These are phyloP conservation scores for Heliamphora ciliata DNA, from an alignment of 179 eudicot genomes.

Conservation along the genomic window DNA sequence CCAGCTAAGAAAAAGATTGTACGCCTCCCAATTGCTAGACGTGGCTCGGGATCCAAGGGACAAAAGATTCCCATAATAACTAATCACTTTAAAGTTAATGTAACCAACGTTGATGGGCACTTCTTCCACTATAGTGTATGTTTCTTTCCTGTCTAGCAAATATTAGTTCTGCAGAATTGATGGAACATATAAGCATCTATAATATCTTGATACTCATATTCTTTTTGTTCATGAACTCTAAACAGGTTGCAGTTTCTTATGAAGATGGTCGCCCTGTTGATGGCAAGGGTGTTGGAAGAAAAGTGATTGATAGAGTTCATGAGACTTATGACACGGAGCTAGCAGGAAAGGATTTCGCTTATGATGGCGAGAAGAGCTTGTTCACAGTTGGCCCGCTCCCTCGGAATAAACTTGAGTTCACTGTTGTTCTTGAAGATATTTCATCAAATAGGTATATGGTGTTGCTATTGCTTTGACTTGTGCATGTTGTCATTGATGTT, in stretches of 20 bases:
- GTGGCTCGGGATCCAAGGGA: conserved; percentile 64
- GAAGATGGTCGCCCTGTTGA: conserved; percentile 92
- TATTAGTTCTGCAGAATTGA: not conserved
- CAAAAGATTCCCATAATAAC: conserved; percentile 56
- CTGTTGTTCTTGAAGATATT: conserved; percentile 76
- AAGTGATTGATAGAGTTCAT: conserved; percentile 69
- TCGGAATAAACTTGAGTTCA: conserved; percentile 69
- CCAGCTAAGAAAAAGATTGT: conserved; percentile 42
- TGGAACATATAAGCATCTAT: not conserved
- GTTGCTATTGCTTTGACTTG: not conserved
- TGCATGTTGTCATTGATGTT: not conserved
- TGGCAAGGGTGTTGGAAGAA: conserved; percentile 75
- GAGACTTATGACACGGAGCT: conserved; percentile 76
- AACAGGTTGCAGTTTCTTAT: conserved; percentile 48
- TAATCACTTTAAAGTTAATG: conserved; percentile 76
- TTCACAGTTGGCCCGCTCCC: conserved; percentile 90
- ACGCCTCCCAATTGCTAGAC: conserved; percentile 67
- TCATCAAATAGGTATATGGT: conserved; percentile 53
- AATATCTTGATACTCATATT: not conserved
- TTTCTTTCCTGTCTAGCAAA: not conserved
- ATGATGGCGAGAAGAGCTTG: conserved; percentile 95
- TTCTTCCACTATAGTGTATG: conserved; percentile 91
- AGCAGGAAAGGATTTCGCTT: conserved; percentile 81
- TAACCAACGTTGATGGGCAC: conserved; percentile 58
- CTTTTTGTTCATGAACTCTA: conserved; percentile 17